phyloP scores from a whole-genome alignment of 306 rosid genomes.

The Castanospermum australe region DNA sequence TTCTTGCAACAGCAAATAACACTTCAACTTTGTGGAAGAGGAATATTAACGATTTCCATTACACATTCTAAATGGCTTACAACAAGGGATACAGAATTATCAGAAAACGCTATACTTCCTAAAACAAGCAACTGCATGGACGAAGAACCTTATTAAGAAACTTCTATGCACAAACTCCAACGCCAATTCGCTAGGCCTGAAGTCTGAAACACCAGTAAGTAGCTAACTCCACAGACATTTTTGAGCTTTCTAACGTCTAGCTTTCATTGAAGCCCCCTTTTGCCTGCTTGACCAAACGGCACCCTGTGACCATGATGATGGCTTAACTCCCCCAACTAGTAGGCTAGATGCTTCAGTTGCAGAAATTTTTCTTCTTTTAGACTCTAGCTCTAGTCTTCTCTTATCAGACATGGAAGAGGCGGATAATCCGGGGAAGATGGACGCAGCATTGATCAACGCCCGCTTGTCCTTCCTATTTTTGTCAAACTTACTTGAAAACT shows the following conservation, averaged over 20 bases:
- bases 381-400: constrained; percentile 56
- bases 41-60: background rate
- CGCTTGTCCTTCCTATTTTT: constrained; percentile 63
- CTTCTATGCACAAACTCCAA: constrained; percentile 17
- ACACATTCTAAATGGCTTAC: background rate
- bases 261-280: constrained; percentile 29
- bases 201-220: background rate
- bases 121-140: background rate
- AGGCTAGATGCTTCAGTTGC: constrained; percentile 59
- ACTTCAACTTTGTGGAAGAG: background rate
- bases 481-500: constrained; percentile 57
- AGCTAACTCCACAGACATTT: background rate
- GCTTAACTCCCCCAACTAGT: constrained; percentile 54
- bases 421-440: constrained; percentile 55
- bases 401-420: constrained; percentile 40
- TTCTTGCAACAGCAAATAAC: background rate
- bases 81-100: background rate
- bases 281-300: constrained; percentile 28
- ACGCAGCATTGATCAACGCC: constrained; percentile 55
- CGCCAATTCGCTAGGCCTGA: background rate
- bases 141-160: background rate
- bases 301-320: constrained; percentile 60
- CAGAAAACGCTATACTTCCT: constrained; percentile 3
- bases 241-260: constrained; percentile 26
- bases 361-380: constrained; percentile 70